A percentile compares a stretch with the other conserved stretches of the same genome.
Conservation (phyloP, 495 filamentous ascomycete species). For the Aspergillus egyptiacus region DNA sequence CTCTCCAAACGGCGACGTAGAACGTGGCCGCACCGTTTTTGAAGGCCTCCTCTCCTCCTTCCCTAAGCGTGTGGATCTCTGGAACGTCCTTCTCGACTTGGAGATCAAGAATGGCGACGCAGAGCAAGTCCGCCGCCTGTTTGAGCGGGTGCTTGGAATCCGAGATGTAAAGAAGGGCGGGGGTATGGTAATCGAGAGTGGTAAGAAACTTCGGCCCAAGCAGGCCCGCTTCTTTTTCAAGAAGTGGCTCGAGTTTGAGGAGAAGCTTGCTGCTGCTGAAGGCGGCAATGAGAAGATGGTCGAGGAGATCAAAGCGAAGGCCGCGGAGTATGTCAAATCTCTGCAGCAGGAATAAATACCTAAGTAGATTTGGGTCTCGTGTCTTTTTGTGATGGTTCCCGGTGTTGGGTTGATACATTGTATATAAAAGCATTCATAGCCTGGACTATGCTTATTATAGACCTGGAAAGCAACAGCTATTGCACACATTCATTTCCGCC, state of each 20-base stretch:
- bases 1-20: conserved; percentile 73
- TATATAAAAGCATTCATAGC: conserved; percentile 15
- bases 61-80: conserved; percentile 83
- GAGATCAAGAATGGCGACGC: conserved; percentile 63
- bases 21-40: conserved; percentile 91
- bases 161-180: conserved; percentile 52
- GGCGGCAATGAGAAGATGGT: conserved; percentile 63
- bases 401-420: conserved; percentile 7
- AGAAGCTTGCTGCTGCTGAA: conserved; percentile 41
- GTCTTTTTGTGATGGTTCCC: conserved; percentile 7
- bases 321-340: conserved; percentile 60
- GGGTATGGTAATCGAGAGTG: conserved; percentile 23
- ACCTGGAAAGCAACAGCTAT: conserved; percentile 5
- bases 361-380: background rate
- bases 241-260: conserved; percentile 77
- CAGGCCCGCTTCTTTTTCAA: conserved; percentile 78
- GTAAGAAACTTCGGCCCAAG: conserved; percentile 56
- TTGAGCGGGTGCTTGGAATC: conserved; percentile 64
- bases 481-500: background rate
- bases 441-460: conserved; percentile 4
- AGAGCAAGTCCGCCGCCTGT: conserved; percentile 65
- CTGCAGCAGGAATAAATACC: conserved; percentile 38
- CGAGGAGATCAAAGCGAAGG: conserved; percentile 67
- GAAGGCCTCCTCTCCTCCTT: conserved; percentile 78
- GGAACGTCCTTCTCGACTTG: conserved; percentile 85